These are phyloP conservation scores for Tolypocladium guangdongense DNA, from an alignment of 2,329 filamentous ascomycete species.

Conservation along the genomic window DNA sequence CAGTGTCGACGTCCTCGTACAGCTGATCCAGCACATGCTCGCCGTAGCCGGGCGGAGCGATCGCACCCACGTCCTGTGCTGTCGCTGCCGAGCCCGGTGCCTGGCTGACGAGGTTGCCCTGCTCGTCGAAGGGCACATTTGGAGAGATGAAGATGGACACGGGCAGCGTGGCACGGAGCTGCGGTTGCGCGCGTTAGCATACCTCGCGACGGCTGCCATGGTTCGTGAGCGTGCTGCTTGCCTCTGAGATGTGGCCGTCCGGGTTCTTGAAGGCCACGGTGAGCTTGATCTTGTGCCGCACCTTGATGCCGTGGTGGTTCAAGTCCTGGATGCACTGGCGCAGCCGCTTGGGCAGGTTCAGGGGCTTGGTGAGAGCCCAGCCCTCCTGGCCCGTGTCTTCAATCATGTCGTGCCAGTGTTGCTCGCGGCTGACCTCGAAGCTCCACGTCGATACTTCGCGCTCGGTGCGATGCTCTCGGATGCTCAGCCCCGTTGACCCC, in stretches of 20 bases:
- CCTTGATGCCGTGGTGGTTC: constrained; percentile 79
- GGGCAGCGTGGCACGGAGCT: constrained; percentile 81
- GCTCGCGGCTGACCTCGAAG: constrained; percentile 41
- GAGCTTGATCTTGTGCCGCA: constrained; percentile 86
- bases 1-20: constrained; percentile 76
- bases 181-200: constrained; percentile 1
- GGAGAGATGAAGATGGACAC: constrained; percentile 94
- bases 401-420: constrained; percentile 60
- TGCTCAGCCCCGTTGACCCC: constrained; percentile 32
- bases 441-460: constrained; percentile 52
- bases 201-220: neutral
- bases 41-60: constrained; percentile 87
- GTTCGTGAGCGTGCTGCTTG: constrained; percentile 23
- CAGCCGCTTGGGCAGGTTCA: constrained; percentile 70
- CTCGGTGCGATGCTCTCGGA: constrained; percentile 50
- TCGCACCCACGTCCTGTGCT: constrained; percentile 45
- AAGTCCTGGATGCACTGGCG: constrained; percentile 82
- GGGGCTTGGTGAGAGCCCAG: constrained; percentile 48
- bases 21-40: constrained; percentile 82
- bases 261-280: constrained; percentile 88
- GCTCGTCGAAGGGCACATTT: constrained; percentile 77
- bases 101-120: constrained; percentile 65
- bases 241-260: constrained; percentile 87
- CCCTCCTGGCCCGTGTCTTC: constrained; percentile 57
- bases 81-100: constrained; percentile 36